These are phyloP conservation scores for Diaporthe sp. DNA, from an alignment of 2,329 filamentous ascomycete genomes.

Conservation along the genomic window DNA sequence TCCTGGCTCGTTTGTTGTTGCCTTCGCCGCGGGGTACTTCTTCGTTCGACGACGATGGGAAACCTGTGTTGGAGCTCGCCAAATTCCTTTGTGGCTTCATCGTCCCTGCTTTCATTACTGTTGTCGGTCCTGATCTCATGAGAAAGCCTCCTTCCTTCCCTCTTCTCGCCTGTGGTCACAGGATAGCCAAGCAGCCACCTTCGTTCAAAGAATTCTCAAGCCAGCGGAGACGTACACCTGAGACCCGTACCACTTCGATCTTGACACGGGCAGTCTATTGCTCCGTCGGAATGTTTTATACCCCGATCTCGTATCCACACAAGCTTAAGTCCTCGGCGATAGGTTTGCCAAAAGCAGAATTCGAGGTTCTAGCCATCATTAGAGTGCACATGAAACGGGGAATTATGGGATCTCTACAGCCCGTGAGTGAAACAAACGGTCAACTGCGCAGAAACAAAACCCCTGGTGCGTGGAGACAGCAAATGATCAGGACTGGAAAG, in stretches of 20 bases:
- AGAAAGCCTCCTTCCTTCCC: no score
- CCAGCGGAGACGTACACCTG: no score
- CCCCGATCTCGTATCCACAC: neutral
- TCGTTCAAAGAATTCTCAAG: no score
- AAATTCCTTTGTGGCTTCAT: no score
- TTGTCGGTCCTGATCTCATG: no score
- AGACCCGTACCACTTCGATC: neutral
- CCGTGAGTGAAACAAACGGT: neutral
- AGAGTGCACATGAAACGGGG: neutral
- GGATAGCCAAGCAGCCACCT: no score
- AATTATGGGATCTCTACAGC: neutral
- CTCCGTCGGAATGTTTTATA: neutral
- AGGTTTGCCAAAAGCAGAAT: neutral
- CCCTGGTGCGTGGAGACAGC: constrained; percentile 17
- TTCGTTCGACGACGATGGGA: no score
- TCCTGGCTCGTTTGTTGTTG: no score
- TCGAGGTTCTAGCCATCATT: neutral
- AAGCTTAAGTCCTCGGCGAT: neutral
- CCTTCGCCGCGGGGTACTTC: no score
- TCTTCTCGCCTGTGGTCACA: no score
- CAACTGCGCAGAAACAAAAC: neutral
- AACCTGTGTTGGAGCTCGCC: no score
- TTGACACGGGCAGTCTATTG: neutral
- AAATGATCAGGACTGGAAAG: constrained; percentile 25
- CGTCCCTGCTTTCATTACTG: no score